Conservation (phyloP, 2,329 filamentous ascomycete genomes). For the Teratosphaeria gauchensis region DNA sequence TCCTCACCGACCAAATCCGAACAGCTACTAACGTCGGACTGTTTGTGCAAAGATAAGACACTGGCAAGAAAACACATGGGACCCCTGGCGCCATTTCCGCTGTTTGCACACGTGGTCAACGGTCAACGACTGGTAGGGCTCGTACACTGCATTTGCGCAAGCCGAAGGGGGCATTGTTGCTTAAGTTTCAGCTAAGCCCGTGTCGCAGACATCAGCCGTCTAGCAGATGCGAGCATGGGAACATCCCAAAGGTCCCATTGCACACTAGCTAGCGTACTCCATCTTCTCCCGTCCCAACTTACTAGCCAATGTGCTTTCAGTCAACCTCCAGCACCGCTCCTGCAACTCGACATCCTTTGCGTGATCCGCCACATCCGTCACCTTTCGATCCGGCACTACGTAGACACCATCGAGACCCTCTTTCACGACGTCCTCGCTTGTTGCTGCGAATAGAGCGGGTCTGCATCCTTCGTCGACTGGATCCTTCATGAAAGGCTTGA, state of each 20-base stretch:
- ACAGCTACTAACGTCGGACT: neutral
- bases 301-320: conserved; percentile 34
- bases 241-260: neutral
- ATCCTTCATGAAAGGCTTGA: conserved; percentile 42
- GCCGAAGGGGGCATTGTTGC: neutral
- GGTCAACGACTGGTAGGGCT: neutral
- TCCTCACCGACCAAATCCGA: neutral
- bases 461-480: conserved; percentile 40
- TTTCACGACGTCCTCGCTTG: conserved; percentile 33
- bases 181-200: neutral
- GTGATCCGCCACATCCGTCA: conserved; percentile 33
- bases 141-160: neutral
- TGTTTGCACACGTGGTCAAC: neutral
- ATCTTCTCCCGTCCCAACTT: conserved; percentile 26
- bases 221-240: neutral
- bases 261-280: neutral
- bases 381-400: conserved; percentile 41
- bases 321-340: conserved; percentile 38
- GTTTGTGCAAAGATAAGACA: neutral
- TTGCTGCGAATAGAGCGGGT: conserved; percentile 39
- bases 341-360: conserved; percentile 35
- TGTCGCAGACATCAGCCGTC: neutral
- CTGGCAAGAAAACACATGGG: neutral
- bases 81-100: neutral
- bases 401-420: conserved; percentile 40